These are phyloP conservation scores for Colletotrichum acutatum DNA, from an alignment of 2,329 filamentous ascomycete species.

Conservation along the genomic window DNA sequence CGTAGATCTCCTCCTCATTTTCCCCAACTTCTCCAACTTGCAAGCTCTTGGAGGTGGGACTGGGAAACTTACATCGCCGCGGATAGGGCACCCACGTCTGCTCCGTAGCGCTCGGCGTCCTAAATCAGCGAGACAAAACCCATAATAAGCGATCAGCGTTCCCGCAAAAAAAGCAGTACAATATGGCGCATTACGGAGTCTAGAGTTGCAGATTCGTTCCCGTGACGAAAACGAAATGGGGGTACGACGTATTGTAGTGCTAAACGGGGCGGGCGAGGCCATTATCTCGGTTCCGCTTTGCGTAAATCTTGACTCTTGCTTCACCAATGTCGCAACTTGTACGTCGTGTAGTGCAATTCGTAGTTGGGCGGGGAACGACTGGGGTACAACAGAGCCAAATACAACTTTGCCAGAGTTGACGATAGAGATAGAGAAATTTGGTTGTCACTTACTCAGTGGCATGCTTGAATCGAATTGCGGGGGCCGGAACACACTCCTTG, in stretches of 20 bases:
- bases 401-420: background rate
- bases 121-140: background rate
- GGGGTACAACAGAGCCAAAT: background rate
- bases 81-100: constrained; percentile 25
- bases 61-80: constrained; percentile 23
- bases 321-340: background rate
- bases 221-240: constrained; percentile 5
- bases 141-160: constrained; percentile 21
- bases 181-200: background rate
- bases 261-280: no score
- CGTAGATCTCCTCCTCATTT: no score
- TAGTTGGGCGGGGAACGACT: background rate
- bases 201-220: background rate
- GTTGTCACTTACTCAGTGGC: constrained; percentile 8
- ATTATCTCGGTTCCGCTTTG: background rate
- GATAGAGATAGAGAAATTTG: background rate
- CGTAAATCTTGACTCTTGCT: background rate
- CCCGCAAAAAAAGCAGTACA: background rate
- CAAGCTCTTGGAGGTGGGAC: background rate
- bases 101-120: constrained; percentile 10
- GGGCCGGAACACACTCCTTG: constrained; percentile 16
- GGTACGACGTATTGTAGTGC: background rate
- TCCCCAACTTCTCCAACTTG: background rate
- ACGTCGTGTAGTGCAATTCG: background rate
- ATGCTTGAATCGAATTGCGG: constrained; percentile 18